These are phyloP conservation scores for Plasmodium vinckei DNA, from an alignment of 169 alveolate genomes.

Conservation along the genomic window DNA sequence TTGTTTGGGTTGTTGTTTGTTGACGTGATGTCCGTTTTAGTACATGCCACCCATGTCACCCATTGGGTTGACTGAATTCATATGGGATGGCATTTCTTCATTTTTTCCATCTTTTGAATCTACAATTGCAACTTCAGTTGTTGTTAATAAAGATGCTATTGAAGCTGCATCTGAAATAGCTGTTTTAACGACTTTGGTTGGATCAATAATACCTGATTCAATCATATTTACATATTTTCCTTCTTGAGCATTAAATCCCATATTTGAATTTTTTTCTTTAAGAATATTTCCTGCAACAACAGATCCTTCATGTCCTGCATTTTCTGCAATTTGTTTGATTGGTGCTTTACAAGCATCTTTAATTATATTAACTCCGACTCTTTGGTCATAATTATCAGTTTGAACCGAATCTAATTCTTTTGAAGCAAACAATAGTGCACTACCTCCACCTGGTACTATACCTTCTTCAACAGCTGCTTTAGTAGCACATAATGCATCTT, in stretches of 20 bases:
- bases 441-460: conserved; percentile 99
- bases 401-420: conserved; percentile 84
- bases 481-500: conserved; percentile 99
- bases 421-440: conserved; percentile 95
- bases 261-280: conserved; percentile 85
- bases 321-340: conserved; percentile 95
- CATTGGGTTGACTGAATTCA: conserved; percentile 77
- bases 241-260: conserved; percentile 97
- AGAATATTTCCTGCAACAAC: conserved; percentile 96
- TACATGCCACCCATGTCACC: conserved; percentile 83
- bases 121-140: conserved; percentile 97
- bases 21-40: not conserved
- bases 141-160: conserved; percentile 97
- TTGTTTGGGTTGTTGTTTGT: not conserved
- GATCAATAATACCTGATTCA: conserved; percentile 97
- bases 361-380: conserved; percentile 96
- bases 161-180: conserved; percentile 98
- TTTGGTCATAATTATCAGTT: conserved; percentile 93
- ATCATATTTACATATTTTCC: conserved; percentile 96
- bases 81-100: conserved; percentile 77
- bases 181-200: conserved; percentile 99
- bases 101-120: conserved; percentile 84
- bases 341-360: conserved; percentile 97
- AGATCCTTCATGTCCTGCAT: conserved; percentile 99
- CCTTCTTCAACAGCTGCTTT: conserved; percentile 99